Conservation (phyloP, 805 yeast species). For the Yarrowia keelungensis region DNA sequence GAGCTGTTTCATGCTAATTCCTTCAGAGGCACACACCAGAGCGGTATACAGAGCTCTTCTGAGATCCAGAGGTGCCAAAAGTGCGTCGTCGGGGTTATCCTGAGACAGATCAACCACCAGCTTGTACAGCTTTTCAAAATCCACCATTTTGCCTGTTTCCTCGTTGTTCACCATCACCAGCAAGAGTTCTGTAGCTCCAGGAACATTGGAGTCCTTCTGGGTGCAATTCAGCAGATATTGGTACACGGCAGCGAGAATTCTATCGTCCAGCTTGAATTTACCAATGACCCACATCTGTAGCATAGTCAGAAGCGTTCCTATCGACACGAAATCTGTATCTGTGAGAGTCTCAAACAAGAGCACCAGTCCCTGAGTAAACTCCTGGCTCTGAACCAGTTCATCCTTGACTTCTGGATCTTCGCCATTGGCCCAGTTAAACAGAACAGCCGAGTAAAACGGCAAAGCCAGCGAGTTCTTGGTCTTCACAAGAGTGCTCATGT, state of each 20-base stretch:
- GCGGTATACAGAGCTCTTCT: constrained; percentile 28
- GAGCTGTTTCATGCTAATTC: not conserved
- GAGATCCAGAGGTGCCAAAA: constrained; percentile 17
- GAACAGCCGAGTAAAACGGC: constrained; percentile 24
- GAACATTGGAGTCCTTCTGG: constrained; percentile 4
- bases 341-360: constrained; percentile 16
- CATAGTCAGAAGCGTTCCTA: constrained; percentile 25
- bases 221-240: constrained; percentile 12
- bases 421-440: constrained; percentile 34
- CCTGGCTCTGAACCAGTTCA: not conserved
- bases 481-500: constrained; percentile 6
- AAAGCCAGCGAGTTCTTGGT: not conserved
- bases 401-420: constrained; percentile 11
- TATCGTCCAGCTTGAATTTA: not conserved
- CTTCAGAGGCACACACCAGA: constrained; percentile 27
- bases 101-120: constrained; percentile 2
- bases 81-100: constrained; percentile 12
- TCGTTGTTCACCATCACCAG: constrained; percentile 24
- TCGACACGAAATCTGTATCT: constrained; percentile 8
- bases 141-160: constrained; percentile 22
- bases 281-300: constrained; percentile 17
- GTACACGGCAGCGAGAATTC: constrained; percentile 7
- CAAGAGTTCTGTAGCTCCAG: constrained; percentile 5
- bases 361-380: constrained; percentile 10
- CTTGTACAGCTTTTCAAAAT: constrained; percentile 11